A percentile compares a stretch with the other conserved stretches of the same genome.
Conservation (phyloP, 1,284 basidiomycete species). For the Cryptococcus hybrid region DNA sequence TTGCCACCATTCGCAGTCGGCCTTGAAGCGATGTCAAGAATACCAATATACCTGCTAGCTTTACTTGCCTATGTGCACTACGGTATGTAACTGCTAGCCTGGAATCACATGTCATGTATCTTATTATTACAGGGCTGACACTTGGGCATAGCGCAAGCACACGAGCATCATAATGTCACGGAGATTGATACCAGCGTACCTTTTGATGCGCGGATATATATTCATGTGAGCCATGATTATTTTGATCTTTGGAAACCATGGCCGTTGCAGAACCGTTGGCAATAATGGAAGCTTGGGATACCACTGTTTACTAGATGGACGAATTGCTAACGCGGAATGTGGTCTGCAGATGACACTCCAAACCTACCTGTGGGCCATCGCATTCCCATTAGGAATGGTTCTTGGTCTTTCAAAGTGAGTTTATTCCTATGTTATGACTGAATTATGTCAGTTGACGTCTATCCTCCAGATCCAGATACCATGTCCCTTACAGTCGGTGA, state of each 20-base stretch:
- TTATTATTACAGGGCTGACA: too few relatives aligned
- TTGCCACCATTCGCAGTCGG: too few relatives aligned
- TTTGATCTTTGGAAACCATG: too few relatives aligned
- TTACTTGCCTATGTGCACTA: not conserved
- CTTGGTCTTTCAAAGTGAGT: conserved; percentile 68
- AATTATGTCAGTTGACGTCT: not conserved
- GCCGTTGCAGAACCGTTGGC: not conserved
- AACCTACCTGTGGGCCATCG: conserved; percentile 70
- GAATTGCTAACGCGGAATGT: not conserved
- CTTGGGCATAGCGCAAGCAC: conserved; percentile 25
- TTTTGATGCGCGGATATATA: conserved; percentile 71
- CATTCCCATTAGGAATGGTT: conserved; percentile 86
- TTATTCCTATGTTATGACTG: not conserved
- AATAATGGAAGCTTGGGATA: not conserved
- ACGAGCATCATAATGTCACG: conserved; percentile 60
- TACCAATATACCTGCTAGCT: not conserved
- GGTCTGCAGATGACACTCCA: conserved; percentile 61
- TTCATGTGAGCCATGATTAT: conserved; percentile 55
- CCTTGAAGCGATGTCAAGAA: not conserved
- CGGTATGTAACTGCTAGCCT: too few relatives aligned
- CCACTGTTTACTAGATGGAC: not conserved
- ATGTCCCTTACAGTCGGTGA: conserved; percentile 77
- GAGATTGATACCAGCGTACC: conserved; percentile 67
- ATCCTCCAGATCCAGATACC: conserved; percentile 60
- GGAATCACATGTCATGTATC: too few relatives aligned